Evolutionary conservation across 1,139 yeast genomes (phyloP), one percentile per base, ranked within the genome.

Genomic region (Pichia cactophila): DNA sequence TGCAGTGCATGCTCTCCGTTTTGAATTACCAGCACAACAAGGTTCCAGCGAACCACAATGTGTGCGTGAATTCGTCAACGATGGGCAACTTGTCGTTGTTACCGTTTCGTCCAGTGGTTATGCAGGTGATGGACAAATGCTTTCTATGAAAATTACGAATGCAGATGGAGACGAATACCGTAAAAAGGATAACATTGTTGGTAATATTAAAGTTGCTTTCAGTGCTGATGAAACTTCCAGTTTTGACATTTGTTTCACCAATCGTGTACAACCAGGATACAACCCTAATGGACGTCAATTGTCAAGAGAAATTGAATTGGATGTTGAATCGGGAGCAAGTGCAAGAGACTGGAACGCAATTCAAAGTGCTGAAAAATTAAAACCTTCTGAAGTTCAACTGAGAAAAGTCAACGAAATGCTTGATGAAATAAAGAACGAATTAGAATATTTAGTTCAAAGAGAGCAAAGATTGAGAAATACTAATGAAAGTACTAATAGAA

Each of bases 281-380:
- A 68, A 66, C 48, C 70, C 70, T 8, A 61, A 67, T 52, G 61
- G 60, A 6, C 68, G 69, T 51, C 60, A 71, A 44, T 62, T 77
- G 56, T 65, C 71, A 43, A 78, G 90, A 68, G 82, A 83, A 50
- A 73, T 92, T 58, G 97, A 89, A 64, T 74, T 92, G 62, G 97
- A 90, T 58, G 85, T 92, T 52, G 97, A 92, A 68, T 83, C 90
- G 56, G 98, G 98, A 35, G 86, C 97, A 49, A 88, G 90, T 60
- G 97, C 97, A 40, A 83, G 97, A 69, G 97, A 92, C 70, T 92
- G 97, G 97, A 88, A 88, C 65, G 89, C 94, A 29, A 74, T 89
- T 56, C 97, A 90, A 71, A 90, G 96, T 40, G 79, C 86, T 44
- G 97, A 90, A 69, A 87, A 88, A 66, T 81, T 92, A 69, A 87